Evolutionary conservation across 495 filamentous ascomycete genomes (phyloP).

Genomic region (Penicillium ochrochloron): DNA sequence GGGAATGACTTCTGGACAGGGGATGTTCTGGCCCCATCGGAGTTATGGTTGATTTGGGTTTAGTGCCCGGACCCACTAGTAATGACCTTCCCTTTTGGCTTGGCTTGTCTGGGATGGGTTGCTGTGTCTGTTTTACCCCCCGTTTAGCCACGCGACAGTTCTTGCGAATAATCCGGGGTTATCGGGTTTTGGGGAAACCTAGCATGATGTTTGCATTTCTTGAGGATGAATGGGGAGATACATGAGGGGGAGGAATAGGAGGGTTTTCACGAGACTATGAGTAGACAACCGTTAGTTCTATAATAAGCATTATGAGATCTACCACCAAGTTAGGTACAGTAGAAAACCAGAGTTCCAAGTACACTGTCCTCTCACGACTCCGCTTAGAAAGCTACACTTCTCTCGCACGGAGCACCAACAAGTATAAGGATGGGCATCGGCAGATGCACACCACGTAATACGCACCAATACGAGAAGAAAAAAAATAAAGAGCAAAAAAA

Average conservation of each 20-base stretch:
- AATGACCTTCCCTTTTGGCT: conserved; percentile 32
- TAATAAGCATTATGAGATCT: background rate
- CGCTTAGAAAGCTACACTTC: background rate
- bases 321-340: background rate
- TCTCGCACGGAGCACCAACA: background rate
- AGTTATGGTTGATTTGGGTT: conserved; percentile 18
- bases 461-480: background rate
- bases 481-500: background rate
- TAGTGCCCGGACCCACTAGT: conserved; percentile 19
- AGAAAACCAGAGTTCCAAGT: background rate
- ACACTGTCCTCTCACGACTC: background rate
- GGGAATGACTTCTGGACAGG: background rate
- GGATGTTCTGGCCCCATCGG: conserved; percentile 23
- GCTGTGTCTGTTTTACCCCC: background rate
- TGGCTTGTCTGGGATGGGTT: conserved; percentile 1
- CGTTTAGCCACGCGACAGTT: conserved; percentile 15
- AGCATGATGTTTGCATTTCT: background rate
- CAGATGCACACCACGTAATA: conserved; percentile 6
- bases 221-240: background rate
- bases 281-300: background rate
- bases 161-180: conserved; percentile 13
- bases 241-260: background rate
- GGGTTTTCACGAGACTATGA: background rate
- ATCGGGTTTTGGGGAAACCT: background rate
- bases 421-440: conserved; percentile 1